Evolutionary conservation across 805 yeast species (phyloP), one percentile per base, ranked within the genome.

Genomic region (Peterozyma toletana): DNA sequence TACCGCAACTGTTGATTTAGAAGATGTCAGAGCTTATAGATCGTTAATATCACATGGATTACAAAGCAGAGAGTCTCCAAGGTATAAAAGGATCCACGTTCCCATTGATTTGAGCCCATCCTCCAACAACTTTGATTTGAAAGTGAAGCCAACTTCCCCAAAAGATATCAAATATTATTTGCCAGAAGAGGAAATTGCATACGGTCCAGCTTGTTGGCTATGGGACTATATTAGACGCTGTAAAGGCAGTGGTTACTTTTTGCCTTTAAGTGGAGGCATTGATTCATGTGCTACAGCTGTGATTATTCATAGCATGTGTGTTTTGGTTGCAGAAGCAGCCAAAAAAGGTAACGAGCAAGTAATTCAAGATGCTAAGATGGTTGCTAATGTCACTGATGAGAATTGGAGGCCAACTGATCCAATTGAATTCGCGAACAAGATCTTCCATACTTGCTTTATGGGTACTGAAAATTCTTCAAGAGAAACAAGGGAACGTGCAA

Each of bases 181-280:
- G 2, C 96, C 99, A 2, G 96, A 90, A 56, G 97, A 93, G 64
- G 99, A 93, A 63, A 91, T 93, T 51, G 97, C 98, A 1, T 68
- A 86, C 37, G 99, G 99, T 0, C 99, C 99, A 0, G 99, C 99
- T 0, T 93, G 99, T 62, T 93, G 99, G 99, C 64, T 93, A 50
- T 93, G 99, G 99, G 99, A 93, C 62, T 93, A 93, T 57, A 71
- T 93, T 46, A 77, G 99, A 60, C 76, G 99, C 50, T 87, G 95
- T 53, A 78, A 78, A 51, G 86, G 93, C 41, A 87, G 89, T 0
- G 99, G 99, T 0, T 93, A 73, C 60, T 95, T 93, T 63, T 68
- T 93, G 38, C 98, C 99, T 0, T 69, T 93, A 40, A 84, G 95
- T 60, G 99, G 99, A 15, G 99, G 99, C 40, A 91, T 93, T 50